A percentile compares a stretch with the other conserved stretches of the same genome.
Conservation (phyloP, 2,329 filamentous ascomycete species). For the Penicillium sp. region DNA sequence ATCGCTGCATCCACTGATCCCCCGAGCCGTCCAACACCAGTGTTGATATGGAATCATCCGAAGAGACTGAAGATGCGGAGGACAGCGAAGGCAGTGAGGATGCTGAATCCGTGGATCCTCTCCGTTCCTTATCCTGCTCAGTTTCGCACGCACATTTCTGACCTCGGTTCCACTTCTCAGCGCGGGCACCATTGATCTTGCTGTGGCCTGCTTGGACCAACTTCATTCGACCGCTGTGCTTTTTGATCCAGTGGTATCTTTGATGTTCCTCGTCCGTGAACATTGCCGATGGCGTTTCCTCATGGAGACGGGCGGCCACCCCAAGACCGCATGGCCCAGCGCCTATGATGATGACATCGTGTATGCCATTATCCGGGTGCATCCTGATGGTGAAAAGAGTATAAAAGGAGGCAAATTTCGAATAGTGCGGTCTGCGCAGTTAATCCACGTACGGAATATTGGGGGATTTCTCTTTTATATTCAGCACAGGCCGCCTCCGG, state of each 20-base stretch:
- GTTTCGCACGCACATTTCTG: conserved; percentile 7
- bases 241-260: conserved; percentile 74
- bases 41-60: conserved; percentile 41
- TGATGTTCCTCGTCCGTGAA: conserved; percentile 83
- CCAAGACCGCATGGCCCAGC: conserved; percentile 74
- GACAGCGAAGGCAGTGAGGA: conserved; percentile 25
- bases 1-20: conserved; percentile 65
- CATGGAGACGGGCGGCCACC: conserved; percentile 68
- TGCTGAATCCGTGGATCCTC: conserved; percentile 16
- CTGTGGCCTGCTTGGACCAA: conserved; percentile 38
- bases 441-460: no score
- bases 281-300: conserved; percentile 71
- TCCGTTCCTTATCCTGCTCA: conserved; percentile 5
- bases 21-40: conserved; percentile 67
- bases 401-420: neutral
- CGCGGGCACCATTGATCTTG: conserved; percentile 30
- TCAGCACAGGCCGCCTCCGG: neutral
- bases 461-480: neutral
- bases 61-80: conserved; percentile 14
- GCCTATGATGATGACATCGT: conserved; percentile 70
- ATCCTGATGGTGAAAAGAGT: neutral
- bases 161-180: conserved; percentile 27
- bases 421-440: neutral
- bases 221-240: conserved; percentile 59
- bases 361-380: conserved; percentile 18